phyloP scores from a whole-genome alignment of 2,329 filamentous ascomycete species.

The Thielaviopsis punctulata region DNA sequence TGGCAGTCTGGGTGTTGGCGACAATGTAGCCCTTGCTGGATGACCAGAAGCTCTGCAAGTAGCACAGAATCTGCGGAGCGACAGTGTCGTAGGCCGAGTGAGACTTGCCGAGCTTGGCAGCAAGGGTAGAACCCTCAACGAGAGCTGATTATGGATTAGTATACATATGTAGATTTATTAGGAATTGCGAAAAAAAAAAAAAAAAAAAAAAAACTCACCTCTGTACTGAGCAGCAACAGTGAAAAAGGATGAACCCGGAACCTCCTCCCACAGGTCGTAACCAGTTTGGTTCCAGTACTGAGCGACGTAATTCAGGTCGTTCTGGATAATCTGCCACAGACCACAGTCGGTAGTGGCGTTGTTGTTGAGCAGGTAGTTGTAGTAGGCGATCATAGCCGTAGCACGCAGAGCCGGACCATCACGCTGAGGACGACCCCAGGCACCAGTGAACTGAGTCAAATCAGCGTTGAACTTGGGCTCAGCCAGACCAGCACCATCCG shows the following conservation, averaged over 20 bases:
- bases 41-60: constrained; percentile 59
- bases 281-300: constrained; percentile 52
- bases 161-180: not conserved
- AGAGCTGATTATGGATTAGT: constrained; percentile 26
- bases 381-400: constrained; percentile 54
- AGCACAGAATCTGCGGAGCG: constrained; percentile 56
- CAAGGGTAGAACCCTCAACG: constrained; percentile 49
- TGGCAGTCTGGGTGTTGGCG: constrained; percentile 42
- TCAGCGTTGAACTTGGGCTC: constrained; percentile 61
- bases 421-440: constrained; percentile 62
- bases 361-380: constrained; percentile 52
- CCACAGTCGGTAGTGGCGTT: constrained; percentile 35
- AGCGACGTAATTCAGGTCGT: constrained; percentile 59
- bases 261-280: constrained; percentile 75
- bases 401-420: constrained; percentile 66
- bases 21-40: constrained; percentile 39
- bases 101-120: constrained; percentile 41
- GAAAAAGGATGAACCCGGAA: constrained; percentile 63
- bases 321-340: constrained; percentile 58
- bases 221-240: constrained; percentile 54
- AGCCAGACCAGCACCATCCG: constrained; percentile 38
- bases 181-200: no score
- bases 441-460: constrained; percentile 42
- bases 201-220: constrained; percentile 24
- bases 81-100: constrained; percentile 44